Conservation (phyloP, 1,139 yeast species). For the Lodderomyces pseudojiufengensis region DNA sequence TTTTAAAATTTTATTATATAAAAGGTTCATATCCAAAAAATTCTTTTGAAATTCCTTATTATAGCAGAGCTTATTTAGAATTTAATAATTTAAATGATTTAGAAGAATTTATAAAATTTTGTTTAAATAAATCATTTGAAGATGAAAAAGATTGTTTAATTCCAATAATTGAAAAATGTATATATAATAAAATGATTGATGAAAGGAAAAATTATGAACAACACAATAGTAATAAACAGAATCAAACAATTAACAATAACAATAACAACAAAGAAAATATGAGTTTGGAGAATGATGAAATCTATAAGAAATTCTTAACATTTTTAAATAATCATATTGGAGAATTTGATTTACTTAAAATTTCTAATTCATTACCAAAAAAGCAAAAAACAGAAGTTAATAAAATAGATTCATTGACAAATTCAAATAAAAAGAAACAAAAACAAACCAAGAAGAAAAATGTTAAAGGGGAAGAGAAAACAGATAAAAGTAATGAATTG, state of each 20-base stretch:
- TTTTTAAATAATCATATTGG: conserved; percentile 12
- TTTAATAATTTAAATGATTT: conserved; percentile 16
- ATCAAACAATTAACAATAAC: background rate
- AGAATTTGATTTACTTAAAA: conserved; percentile 14
- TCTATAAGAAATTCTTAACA: conserved; percentile 11
- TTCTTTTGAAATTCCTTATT: conserved; percentile 25
- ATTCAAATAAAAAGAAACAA: too few species aligned
- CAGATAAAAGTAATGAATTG: background rate
- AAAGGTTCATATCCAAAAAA: conserved; percentile 18
- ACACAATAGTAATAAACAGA: background rate
- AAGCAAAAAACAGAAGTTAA: too few species aligned
- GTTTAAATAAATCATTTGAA: conserved; percentile 23
- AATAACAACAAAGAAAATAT: background rate
- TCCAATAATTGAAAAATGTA: conserved; percentile 23
- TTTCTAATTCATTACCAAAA: too few species aligned
- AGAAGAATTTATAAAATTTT: conserved; percentile 15
- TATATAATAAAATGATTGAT: conserved; percentile 21
- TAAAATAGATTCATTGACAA: too few species aligned
- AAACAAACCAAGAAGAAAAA: too few species aligned
- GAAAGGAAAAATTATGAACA: background rate
- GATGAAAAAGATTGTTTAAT: conserved; percentile 21
- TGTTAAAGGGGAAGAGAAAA: background rate
- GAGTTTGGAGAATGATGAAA: conserved; percentile 14
- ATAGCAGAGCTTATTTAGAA: conserved; percentile 28
- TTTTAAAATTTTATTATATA: conserved; percentile 17